Evolutionary conservation across 495 filamentous ascomycete genomes (phyloP), one percentile per base, ranked within the genome.

Genomic region (Amniculicola lignicola): DNA sequence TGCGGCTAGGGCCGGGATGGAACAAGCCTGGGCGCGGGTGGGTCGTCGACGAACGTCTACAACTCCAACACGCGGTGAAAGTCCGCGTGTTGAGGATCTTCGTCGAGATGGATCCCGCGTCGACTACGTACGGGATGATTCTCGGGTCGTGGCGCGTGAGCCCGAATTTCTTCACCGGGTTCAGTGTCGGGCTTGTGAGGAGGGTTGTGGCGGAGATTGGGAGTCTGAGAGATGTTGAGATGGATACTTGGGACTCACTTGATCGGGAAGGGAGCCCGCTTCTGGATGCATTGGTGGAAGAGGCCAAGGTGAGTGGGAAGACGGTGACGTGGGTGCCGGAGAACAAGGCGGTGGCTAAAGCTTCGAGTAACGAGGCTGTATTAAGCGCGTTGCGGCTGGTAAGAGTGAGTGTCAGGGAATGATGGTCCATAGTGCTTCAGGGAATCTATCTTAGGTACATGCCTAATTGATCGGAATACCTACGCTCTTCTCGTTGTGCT

Each of bases 1-100:
- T 94, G 55, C 83, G 89, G 9, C 71, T 95, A 1, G 89, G 89
- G 0, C 88, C 88, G 0, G 88, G 88, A 44, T 95, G 86, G 85
- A 86, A 75, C 14, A 76, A 77, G 40, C 89, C 89, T 2, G 89
- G 89, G 1, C 71, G 73, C 10, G 80, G 82, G 39, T 93, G 89
- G 88, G 76, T 78, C 2, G 83, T 90, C 22, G 84, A 82, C 57
- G 67, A 76, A 4, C 70, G 77, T 0, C 73, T 93, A 21, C 87
- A 88, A 0, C 72, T 94, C 21, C 65, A 72, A 31, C 81, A 90
- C 37, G 83, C 84, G 72, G 69, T 67, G 27, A 77, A 75, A 38
- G 75, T 87, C 18, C 75, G 78, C 33, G 78, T 74, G 11, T 67
- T 95, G 40, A 86, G 82, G 45, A 78, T 95, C 0, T 91, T 89